Evolutionary conservation across 2,329 filamentous ascomycete genomes (phyloP).

Genomic region (Diaporthe capsici): DNA sequence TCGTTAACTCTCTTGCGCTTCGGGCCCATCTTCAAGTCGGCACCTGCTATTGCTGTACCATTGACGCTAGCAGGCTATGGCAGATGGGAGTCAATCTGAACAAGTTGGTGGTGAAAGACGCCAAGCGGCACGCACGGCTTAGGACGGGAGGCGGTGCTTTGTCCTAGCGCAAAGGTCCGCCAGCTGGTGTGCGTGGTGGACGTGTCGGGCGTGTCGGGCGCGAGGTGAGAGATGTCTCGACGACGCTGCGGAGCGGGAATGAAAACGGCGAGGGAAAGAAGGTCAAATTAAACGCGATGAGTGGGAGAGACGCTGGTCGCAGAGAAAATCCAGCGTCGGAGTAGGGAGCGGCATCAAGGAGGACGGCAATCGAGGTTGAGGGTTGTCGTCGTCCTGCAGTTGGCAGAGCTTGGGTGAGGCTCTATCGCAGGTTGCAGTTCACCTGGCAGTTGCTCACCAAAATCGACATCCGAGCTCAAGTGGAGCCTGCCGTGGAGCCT

Average conservation of each 20-base stretch:
- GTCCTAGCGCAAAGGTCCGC: conserved; percentile 34
- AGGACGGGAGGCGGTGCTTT: conserved; percentile 29
- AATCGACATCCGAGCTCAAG: conserved; percentile 34
- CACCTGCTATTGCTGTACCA: conserved; percentile 37
- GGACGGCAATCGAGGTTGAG: conserved; percentile 21
- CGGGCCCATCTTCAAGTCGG: conserved; percentile 62
- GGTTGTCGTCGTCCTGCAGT: conserved; percentile 9
- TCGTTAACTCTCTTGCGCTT: conserved; percentile 72
- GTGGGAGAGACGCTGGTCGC: conserved; percentile 33
- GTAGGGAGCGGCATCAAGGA: conserved; percentile 20
- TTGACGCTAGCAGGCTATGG: conserved; percentile 16
- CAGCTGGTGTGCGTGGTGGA: conserved; percentile 1
- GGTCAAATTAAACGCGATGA: conserved; percentile 39
- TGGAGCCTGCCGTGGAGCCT: conserved; percentile 34
- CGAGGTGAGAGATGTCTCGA: conserved; percentile 34
- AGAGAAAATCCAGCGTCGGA: conserved; percentile 19
- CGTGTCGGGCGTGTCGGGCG: conserved; percentile 31
- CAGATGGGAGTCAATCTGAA: not conserved
- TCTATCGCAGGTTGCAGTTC: conserved; percentile 30
- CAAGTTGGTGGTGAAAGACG: not conserved
- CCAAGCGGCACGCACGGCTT: not conserved
- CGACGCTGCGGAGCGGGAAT: conserved; percentile 5
- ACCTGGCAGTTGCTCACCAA: conserved; percentile 25
- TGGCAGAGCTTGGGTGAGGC: conserved; percentile 32
- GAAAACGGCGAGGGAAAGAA: not conserved